Conservation (phyloP, 352 stramenopile species). For the Blastocystis hominis region DNA sequence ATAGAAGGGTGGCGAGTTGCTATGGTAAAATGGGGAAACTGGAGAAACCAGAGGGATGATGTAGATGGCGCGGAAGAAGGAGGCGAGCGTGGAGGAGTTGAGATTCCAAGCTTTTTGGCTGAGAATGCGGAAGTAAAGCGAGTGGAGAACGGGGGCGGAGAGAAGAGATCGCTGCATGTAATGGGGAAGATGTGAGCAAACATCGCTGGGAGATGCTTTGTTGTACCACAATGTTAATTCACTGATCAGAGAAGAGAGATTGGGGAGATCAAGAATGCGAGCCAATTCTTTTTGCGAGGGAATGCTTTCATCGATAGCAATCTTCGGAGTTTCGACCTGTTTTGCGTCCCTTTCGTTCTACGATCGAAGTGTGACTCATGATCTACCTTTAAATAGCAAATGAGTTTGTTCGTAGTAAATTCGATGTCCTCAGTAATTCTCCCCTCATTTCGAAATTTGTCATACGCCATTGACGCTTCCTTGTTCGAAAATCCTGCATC, state of each 20-base stretch:
- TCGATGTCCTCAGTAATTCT: constrained; percentile 8
- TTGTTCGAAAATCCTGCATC: background rate
- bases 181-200: background rate
- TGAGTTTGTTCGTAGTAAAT: background rate
- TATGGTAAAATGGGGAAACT: background rate
- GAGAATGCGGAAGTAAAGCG: background rate
- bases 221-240: constrained; percentile 34
- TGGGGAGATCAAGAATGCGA: background rate
- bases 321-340: background rate
- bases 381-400: background rate
- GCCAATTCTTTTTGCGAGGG: background rate
- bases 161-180: background rate
- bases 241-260: background rate
- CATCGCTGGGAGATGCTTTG: background rate
- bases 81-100: background rate
- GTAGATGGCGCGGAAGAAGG: background rate
- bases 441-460: constrained; percentile 7
- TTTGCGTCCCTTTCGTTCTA: background rate
- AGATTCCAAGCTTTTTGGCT: background rate
- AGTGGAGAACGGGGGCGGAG: background rate
- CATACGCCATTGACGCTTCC: constrained; percentile 5
- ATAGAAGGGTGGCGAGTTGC: background rate
- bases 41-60: background rate
- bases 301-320: background rate
- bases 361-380: background rate